Conservation (phyloP, 2,329 filamentous ascomycete genomes). For the Ambrosiella xylebori region DNA sequence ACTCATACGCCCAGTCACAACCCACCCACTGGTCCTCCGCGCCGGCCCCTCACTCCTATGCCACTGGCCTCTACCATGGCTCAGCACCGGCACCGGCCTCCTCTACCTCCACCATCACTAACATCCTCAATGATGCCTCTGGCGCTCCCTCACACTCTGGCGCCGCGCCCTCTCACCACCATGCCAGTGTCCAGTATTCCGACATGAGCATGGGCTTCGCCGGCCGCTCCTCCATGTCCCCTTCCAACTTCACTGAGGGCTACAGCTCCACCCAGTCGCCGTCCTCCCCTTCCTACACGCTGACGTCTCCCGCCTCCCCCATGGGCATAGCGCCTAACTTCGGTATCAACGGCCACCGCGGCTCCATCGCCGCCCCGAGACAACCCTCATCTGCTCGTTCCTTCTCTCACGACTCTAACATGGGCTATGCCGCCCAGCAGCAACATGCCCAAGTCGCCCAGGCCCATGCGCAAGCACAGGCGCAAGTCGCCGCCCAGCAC, state of each 20-base stretch:
- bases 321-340: slow-evolving; percentile 9
- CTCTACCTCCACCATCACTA: slow-evolving; percentile 5
- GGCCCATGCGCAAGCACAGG: background rate
- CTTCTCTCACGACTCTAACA: slow-evolving; percentile 10
- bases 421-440: background rate
- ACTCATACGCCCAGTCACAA: slow-evolving; percentile 1
- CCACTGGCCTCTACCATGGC: slow-evolving; percentile 4
- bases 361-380: slow-evolving; percentile 6
- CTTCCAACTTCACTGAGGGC: slow-evolving; percentile 8
- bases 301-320: slow-evolving; percentile 7
- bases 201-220: slow-evolving; percentile 7
- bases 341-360: background rate
- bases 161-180: slow-evolving; percentile 1
- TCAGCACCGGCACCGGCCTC: slow-evolving; percentile 4
- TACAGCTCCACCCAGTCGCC: slow-evolving; percentile 8
- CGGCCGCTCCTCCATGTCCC: slow-evolving; percentile 9
- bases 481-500: background rate
- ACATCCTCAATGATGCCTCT: slow-evolving; percentile 9
- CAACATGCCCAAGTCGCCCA: slow-evolving; percentile 1
- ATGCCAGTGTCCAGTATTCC: background rate
- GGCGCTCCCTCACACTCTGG: background rate
- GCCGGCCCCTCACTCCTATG: background rate
- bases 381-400: slow-evolving; percentile 6
- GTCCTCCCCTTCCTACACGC: slow-evolving; percentile 10
- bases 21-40: background rate